phyloP scores from a whole-genome alignment of 2,329 filamentous ascomycete species.

The Xylariaceae sp. region DNA sequence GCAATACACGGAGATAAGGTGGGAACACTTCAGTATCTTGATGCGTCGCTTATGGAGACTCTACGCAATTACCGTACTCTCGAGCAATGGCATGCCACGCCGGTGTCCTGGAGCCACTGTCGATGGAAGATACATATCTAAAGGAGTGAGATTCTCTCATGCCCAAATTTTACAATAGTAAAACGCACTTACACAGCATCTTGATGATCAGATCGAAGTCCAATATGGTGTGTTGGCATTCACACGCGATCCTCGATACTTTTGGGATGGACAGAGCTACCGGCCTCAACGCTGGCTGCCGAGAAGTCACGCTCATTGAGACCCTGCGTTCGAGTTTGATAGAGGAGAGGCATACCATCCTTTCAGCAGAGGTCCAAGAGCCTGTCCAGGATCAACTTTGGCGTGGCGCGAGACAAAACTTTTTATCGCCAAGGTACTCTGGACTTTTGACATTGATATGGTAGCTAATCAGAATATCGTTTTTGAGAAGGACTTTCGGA shows the following conservation, averaged over 20 bases:
- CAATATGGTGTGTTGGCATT: background rate
- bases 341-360: background rate
- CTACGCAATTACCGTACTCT: constrained; percentile 31
- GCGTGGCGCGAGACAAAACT: constrained; percentile 10
- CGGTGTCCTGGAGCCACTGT: constrained; percentile 22
- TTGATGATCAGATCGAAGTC: background rate
- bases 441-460: background rate
- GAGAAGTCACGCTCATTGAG: constrained; percentile 3
- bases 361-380: constrained; percentile 6
- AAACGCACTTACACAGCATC: background rate
- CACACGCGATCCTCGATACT: constrained; percentile 2
- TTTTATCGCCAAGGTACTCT: constrained; percentile 16
- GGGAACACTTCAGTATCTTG: constrained; percentile 29
- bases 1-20: constrained; percentile 26
- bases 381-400: background rate
- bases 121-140: constrained; percentile 21
- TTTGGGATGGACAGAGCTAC: background rate
- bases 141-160: constrained; percentile 16
- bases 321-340: constrained; percentile 3
- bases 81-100: constrained; percentile 19
- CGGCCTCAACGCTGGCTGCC: constrained; percentile 7
- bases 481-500: background rate
- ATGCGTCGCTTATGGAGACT: constrained; percentile 33
- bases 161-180: background rate
- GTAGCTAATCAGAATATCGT: background rate